Evolutionary conservation across 2,329 filamentous ascomycete genomes (phyloP).

Genomic region (Colletotrichum nymphaeae): DNA sequence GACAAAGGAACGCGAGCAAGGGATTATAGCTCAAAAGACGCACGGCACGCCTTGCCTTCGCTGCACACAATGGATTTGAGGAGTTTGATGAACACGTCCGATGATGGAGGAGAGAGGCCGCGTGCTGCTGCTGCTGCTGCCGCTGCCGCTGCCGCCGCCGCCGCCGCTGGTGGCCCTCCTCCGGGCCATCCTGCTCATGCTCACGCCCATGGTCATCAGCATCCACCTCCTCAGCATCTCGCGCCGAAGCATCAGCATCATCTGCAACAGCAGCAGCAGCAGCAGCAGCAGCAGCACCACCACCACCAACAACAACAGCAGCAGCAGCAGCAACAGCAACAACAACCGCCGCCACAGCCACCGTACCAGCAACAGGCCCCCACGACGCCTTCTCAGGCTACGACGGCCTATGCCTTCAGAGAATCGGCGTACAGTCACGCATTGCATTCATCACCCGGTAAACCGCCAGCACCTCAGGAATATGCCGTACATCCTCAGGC

Average conservation of each 20-base stretch:
- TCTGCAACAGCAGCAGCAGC: constrained; percentile 43
- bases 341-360: constrained; percentile 43
- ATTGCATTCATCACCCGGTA: constrained; percentile 60
- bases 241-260: constrained; percentile 29
- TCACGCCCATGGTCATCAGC: background rate
- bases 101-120: constrained; percentile 55
- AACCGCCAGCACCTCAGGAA: constrained; percentile 56
- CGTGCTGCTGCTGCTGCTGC: constrained; percentile 43
- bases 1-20: constrained; percentile 8
- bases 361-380: constrained; percentile 36
- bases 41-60: constrained; percentile 12
- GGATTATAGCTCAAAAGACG: background rate
- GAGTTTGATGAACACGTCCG: constrained; percentile 66
- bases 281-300: too few relatives aligned
- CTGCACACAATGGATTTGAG: constrained; percentile 60
- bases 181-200: constrained; percentile 18
- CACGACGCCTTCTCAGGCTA: constrained; percentile 49
- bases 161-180: background rate
- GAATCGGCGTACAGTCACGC: constrained; percentile 52
- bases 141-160: constrained; percentile 26
- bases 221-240: constrained; percentile 25
- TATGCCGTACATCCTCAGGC: constrained; percentile 46
- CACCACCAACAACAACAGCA: constrained; percentile 40
- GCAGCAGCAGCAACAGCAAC: constrained; percentile 40
- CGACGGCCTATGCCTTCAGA: constrained; percentile 59